Percentiles rank a stretch among this genome's conserved stretches.
Conservation (phyloP, 2,329 filamentous ascomycete genomes). For the Aschersonia sp. region DNA sequence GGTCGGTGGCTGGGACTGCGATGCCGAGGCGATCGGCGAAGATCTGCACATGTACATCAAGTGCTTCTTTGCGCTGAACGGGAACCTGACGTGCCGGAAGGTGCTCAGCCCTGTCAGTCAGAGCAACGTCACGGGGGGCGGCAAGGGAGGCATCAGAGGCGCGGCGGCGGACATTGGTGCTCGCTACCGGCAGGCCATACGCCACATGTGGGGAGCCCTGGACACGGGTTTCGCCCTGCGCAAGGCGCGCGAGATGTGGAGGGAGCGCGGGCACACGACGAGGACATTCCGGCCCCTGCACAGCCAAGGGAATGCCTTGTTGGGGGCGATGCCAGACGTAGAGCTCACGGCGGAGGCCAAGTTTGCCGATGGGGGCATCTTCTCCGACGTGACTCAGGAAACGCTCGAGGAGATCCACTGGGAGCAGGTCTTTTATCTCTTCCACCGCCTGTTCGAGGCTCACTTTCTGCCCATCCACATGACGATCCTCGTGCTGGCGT, state of each 20-base stretch:
- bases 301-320: constrained; percentile 26
- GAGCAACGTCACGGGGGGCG: constrained; percentile 52
- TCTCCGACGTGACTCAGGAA: constrained; percentile 38
- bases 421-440: constrained; percentile 41
- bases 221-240: constrained; percentile 53
- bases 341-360: constrained; percentile 25
- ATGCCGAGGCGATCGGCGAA: constrained; percentile 58
- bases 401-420: constrained; percentile 36
- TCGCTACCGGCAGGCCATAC: constrained; percentile 56
- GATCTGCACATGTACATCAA: constrained; percentile 69
- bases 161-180: constrained; percentile 43
- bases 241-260: constrained; percentile 41
- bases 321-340: constrained; percentile 32
- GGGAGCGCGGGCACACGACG: constrained; percentile 39
- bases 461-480: constrained; percentile 59
- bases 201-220: constrained; percentile 64
- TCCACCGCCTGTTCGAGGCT: constrained; percentile 58
- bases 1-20: constrained; percentile 60
- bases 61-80: constrained; percentile 61
- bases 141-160: constrained; percentile 36
- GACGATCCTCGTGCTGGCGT: constrained; percentile 47
- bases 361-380: constrained; percentile 32
- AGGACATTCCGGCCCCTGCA: constrained; percentile 42
- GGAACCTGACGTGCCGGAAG: constrained; percentile 48
- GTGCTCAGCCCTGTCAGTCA: constrained; percentile 58